These are phyloP conservation scores for Trametes versicolor DNA, from an alignment of 1,284 basidiomycete genomes.

Conservation along the genomic window DNA sequence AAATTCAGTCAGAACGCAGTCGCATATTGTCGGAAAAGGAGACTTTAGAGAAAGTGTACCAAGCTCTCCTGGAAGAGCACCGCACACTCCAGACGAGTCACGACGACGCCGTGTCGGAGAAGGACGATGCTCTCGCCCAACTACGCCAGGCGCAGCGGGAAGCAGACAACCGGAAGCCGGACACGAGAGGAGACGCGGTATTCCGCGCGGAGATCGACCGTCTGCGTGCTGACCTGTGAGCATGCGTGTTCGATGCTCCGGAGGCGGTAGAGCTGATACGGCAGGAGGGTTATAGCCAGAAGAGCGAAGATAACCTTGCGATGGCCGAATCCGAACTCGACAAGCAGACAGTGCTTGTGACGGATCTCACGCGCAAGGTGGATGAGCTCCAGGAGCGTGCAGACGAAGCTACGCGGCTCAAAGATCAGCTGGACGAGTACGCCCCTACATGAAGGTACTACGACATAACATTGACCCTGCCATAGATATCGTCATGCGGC, in stretches of 20 bases:
- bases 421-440: conserved; percentile 95
- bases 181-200: conserved; percentile 74
- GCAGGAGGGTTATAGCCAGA: conserved; percentile 69
- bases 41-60: conserved; percentile 81
- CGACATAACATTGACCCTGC: neutral
- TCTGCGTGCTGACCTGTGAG: conserved; percentile 83
- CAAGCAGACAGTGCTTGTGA: conserved; percentile 73
- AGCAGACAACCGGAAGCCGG: conserved; percentile 61
- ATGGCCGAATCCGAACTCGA: conserved; percentile 84
- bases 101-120: conserved; percentile 77
- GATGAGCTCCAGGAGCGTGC: conserved; percentile 87
- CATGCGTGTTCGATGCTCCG: conserved; percentile 28
- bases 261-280: conserved; percentile 34
- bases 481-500: conserved; percentile 87
- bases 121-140: conserved; percentile 71
- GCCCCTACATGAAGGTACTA: conserved; percentile 39
- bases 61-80: conserved; percentile 81
- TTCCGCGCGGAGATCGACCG: conserved; percentile 84
- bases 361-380: conserved; percentile 79
- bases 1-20: conserved; percentile 82
- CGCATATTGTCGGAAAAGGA: conserved; percentile 82
- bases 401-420: conserved; percentile 81
- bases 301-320: conserved; percentile 88
- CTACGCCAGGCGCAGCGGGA: conserved; percentile 67
- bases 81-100: conserved; percentile 73